Base-by-base conservation (phyloP, 208 protist genomes). In the Leishmania gerbilli region DNA sequence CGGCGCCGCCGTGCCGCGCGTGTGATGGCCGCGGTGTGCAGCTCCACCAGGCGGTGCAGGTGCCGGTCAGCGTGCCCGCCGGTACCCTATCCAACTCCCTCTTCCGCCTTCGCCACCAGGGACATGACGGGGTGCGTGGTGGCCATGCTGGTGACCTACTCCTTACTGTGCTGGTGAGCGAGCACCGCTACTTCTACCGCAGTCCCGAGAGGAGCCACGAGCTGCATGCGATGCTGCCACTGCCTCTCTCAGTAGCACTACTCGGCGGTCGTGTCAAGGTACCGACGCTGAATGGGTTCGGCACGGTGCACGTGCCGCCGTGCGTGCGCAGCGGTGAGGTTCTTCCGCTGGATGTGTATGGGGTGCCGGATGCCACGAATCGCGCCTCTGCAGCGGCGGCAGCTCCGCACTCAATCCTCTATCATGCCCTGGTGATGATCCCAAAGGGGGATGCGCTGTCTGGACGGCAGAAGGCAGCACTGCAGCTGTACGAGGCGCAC, bases 51-150 rank as follows among this genome's bases (percentile, higher is more conserved):
- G 49, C 79, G 4, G 85, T 89, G n/a, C 75, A 71, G 9, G 47
- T 93, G 45, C 78, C 80, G 11, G 67, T 97, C 45, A 68, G 78
- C 31, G 87, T 95, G 55, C 88, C 89, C 11, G 76, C 88, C 0
- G 85, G 87, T 17, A 88, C 79, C 53, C 74, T 90, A 76, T 82
- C 83, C 4, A 85, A 81, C 53, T 55, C 76, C 11, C 79, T 87
- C 47, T 94, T 91, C 58, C 87, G 91, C 17, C n/a, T 97, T 24
- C 81, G 71, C 51, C 88, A 88, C 45, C 86, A 92, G 76, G 95
- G 96, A 40, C 85, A 98, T 77, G 95, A 95, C 77, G 96, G 95
- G 65, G 85, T 89, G 47, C 91, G 93, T 74, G 96, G 96, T 31
- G 96, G 96, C 34, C 72, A 79, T 42, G 64, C 92, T 19, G 96